These are phyloP conservation scores for Spinacia oleracea DNA, from an alignment of 179 eudicot species.

Conservation along the genomic window DNA sequence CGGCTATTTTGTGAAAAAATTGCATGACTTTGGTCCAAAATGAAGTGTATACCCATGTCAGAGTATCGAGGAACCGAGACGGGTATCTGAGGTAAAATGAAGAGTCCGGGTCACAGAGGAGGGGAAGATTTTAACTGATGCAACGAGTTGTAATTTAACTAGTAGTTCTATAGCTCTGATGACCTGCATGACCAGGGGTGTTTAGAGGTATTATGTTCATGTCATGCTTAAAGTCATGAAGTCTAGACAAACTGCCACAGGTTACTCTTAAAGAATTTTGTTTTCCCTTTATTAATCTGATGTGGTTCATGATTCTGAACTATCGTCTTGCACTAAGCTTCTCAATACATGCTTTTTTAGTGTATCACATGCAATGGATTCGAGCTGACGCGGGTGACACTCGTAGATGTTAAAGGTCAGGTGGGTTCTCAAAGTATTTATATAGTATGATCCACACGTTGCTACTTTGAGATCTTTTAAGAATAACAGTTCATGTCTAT, in stretches of 20 bases:
- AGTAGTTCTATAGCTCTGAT: background rate
- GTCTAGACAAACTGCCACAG: background rate
- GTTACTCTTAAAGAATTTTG: background rate
- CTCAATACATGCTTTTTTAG: conserved; percentile 31
- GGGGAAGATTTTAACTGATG: background rate
- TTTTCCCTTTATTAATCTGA: background rate
- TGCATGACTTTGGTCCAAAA: too few species aligned
- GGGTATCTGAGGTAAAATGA: too few species aligned
- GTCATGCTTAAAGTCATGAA: background rate
- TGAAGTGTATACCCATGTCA: too few species aligned
- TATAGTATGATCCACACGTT: background rate
- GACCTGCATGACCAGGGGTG: background rate
- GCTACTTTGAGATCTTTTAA: conserved; percentile 15
- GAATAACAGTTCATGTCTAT: background rate
- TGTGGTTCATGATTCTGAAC: background rate
- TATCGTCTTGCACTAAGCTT: background rate
- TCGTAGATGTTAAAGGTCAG: conserved; percentile 85
- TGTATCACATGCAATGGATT: conserved; percentile 82
- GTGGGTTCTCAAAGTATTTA: conserved; percentile 38
- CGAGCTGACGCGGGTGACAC: conserved; percentile 88
- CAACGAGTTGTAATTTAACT: background rate
- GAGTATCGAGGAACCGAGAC: too few species aligned
- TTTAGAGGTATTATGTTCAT: background rate
- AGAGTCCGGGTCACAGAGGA: too few species aligned
- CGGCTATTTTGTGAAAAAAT: too few species aligned